Percentiles rank a stretch among this genome's conserved stretches.
Evolutionary conservation across 768 basidiomycete genomes (phyloP).

Genomic region (Mycena crocata): DNA sequence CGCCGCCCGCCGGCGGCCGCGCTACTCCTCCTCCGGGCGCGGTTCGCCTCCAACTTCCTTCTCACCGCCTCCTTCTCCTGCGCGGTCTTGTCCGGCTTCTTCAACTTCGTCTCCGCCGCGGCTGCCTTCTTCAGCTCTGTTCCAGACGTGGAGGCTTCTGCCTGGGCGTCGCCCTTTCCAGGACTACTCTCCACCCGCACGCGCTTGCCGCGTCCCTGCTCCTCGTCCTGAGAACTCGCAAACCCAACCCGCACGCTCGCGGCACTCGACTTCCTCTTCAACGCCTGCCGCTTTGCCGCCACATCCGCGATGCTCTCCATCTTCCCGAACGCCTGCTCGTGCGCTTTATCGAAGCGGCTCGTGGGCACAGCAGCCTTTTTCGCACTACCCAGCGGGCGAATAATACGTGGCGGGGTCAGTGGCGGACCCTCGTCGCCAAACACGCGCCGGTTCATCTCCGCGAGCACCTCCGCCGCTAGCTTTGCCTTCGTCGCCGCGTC

Average conservation of each 20-base stretch:
- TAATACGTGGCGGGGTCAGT: constrained; percentile 31
- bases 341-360: constrained; percentile 63
- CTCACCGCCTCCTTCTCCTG: constrained; percentile 69
- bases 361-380: constrained; percentile 31
- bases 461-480: constrained; percentile 77
- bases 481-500: constrained; percentile 32
- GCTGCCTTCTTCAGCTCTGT: constrained; percentile 34
- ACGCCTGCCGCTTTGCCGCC: constrained; percentile 46
- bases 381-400: constrained; percentile 45
- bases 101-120: constrained; percentile 53
- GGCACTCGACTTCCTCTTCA: constrained; percentile 65
- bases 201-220: constrained; percentile 43
- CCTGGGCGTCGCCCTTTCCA: constrained; percentile 37
- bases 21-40: constrained; percentile 78
- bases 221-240: constrained; percentile 46
- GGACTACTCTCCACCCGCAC: constrained; percentile 49
- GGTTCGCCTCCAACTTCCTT: constrained; percentile 73
- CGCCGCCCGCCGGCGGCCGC: constrained; percentile 53
- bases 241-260: constrained; percentile 39
- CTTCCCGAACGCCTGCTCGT: constrained; percentile 74
- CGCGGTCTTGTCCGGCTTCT: constrained; percentile 59
- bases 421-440: constrained; percentile 63
- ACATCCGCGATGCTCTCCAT: constrained; percentile 80
- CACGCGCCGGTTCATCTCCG: constrained; percentile 85
- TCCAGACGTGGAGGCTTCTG: too few species aligned